Conservation (phyloP, 108 stramenopile species). For the Mediolabrus comicus region DNA sequence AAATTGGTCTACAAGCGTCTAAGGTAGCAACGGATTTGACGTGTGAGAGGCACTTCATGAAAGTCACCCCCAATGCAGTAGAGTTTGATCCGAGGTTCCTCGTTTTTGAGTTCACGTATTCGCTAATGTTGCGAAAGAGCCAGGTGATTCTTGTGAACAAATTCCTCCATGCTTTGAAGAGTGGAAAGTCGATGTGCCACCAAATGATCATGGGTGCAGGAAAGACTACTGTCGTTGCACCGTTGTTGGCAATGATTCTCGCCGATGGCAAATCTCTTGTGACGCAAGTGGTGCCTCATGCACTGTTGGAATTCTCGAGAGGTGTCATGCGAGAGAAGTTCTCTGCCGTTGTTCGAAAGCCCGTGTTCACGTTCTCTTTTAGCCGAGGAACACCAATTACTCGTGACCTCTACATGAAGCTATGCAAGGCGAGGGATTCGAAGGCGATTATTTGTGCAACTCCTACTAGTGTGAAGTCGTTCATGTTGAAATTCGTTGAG, state of each 20-base stretch:
- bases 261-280: constrained; percentile 95
- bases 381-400: constrained; percentile 91
- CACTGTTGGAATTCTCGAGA: constrained; percentile 96
- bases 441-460: constrained; percentile 96
- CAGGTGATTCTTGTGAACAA: constrained; percentile 96
- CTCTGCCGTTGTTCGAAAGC: constrained; percentile 94
- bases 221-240: constrained; percentile 99
- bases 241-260: constrained; percentile 95
- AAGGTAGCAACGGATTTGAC: constrained; percentile 81
- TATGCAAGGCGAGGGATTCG: constrained; percentile 91
- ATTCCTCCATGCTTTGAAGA: constrained; percentile 74
- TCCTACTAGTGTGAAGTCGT: constrained; percentile 97
- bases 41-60: constrained; percentile 89
- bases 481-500: constrained; percentile 97
- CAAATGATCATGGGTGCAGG: constrained; percentile 99
- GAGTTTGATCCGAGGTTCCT: constrained; percentile 95
- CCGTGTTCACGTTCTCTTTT: constrained; percentile 97
- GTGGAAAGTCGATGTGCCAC: constrained; percentile 90
- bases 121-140: constrained; percentile 91
- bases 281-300: constrained; percentile 97
- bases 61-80: constrained; percentile 64
- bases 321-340: constrained; percentile 97
- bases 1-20: constrained; percentile 80
- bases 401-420: constrained; percentile 91
- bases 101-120: constrained; percentile 97